phyloP scores from a whole-genome alignment of 768 basidiomycete genomes.

The Lentinula boryana region DNA sequence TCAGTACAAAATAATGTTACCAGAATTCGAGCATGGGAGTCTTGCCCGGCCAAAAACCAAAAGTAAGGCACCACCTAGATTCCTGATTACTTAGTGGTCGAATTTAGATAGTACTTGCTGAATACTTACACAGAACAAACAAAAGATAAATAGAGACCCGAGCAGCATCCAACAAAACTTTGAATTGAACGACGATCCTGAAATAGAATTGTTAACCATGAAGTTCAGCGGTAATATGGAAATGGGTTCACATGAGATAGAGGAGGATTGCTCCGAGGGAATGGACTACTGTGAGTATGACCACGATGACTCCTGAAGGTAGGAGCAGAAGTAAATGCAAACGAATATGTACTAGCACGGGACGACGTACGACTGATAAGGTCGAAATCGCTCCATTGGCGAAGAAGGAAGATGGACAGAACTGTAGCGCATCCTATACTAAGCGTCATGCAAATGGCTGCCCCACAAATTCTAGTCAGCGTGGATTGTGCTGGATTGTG shows the following conservation, averaged over 20 bases:
- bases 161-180: conserved; percentile 30
- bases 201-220: neutral
- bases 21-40: conserved; percentile 29
- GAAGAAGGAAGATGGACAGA: conserved; percentile 26
- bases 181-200: conserved; percentile 34
- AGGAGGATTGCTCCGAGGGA: conserved; percentile 25
- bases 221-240: neutral
- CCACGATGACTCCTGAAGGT: conserved; percentile 25
- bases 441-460: conserved; percentile 26
- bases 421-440: conserved; percentile 26
- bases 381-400: conserved; percentile 27
- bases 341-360: neutral
- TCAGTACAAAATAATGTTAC: conserved; percentile 13
- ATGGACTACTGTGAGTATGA: conserved; percentile 23
- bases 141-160: conserved; percentile 24
- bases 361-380: conserved; percentile 25
- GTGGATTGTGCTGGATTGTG: neutral
- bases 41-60: conserved; percentile 23
- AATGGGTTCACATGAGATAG: conserved; percentile 27
- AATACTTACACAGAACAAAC: conserved; percentile 8
- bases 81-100: neutral
- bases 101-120: neutral
- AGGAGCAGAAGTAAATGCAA: neutral
- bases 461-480: neutral
- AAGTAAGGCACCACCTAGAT: conserved; percentile 24